Conservation (phyloP, 257 asterid genomes). For the Rehmannia glutinosa region DNA sequence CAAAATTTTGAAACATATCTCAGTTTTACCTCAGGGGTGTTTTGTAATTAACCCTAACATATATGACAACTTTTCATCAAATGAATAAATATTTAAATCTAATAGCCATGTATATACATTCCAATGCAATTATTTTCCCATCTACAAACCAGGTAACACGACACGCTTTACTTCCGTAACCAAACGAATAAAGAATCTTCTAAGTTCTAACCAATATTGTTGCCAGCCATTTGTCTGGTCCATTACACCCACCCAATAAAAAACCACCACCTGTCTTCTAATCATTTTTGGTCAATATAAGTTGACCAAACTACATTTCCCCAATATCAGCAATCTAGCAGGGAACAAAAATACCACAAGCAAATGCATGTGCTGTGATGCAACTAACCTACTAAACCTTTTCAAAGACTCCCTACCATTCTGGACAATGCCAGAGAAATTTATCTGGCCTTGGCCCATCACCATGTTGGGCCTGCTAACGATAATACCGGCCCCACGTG, state of each 20-base stretch:
- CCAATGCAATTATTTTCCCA: slow-evolving; percentile 17
- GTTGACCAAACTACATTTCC: slow-evolving; percentile 35
- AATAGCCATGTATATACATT: neutral
- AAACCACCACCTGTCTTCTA: slow-evolving; percentile 11
- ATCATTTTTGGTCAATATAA: slow-evolving; percentile 21
- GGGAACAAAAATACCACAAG: slow-evolving; percentile 76
- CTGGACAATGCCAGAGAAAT: slow-evolving; percentile 50
- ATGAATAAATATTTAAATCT: neutral
- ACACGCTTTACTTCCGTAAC: slow-evolving; percentile 11
- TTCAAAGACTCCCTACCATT: slow-evolving; percentile 64
- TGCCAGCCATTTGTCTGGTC: slow-evolving; percentile 15
- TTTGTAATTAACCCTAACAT: neutral
- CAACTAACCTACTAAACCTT: slow-evolving; percentile 58
- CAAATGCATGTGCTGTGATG: slow-evolving; percentile 79
- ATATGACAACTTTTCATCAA: neutral
- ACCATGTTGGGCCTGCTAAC: slow-evolving; percentile 24
- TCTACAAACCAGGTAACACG: slow-evolving; percentile 33
- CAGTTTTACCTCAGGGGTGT: too few relatives aligned
- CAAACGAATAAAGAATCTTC: slow-evolving; percentile 61
- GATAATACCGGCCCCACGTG: slow-evolving; percentile 37
- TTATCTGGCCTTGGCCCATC: slow-evolving; percentile 40
- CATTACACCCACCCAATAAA: neutral
- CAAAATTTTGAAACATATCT: too few relatives aligned
- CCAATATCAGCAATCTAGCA: slow-evolving; percentile 53
- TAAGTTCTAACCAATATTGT: slow-evolving; percentile 4